Base-by-base conservation (phyloP, 208 protist genomes). In the Paratrypanosoma confusum region DNA sequence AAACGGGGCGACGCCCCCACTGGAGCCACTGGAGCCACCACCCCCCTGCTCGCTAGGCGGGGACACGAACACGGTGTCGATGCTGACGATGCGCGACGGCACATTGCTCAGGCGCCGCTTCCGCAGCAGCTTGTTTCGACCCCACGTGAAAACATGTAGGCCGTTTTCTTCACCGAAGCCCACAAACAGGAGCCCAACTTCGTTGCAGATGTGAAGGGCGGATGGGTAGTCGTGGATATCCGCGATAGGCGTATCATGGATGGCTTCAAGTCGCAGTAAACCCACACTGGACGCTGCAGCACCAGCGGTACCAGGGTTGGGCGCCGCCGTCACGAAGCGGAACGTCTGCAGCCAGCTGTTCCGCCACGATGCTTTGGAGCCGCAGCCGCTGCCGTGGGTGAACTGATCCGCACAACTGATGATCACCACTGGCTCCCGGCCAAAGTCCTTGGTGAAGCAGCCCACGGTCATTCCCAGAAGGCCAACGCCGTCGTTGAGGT, bases 221-320 rank as follows among this genome's bases (percentile, higher is more conserved):
- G 71, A 77, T 18, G 81, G 67, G 47, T 67, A 80, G 57, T 90
- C 81, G 58, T 3, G 81, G n/a, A n/a, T n/a, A n/a, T n/a, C n/a
- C n/a, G n/a, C n/a, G n/a, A n/a, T n/a, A n/a, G n/a, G n/a, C n/a
- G n/a, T n/a, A n/a, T n/a, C n/a, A n/a, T n/a, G n/a, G n/a, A n/a
- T n/a, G n/a, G n/a, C n/a, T n/a, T n/a, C n/a, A n/a, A n/a, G n/a
- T n/a, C n/a, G n/a, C n/a, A n/a, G n/a, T n/a, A n/a, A n/a, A n/a
- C n/a, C n/a, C n/a, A n/a, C n/a, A n/a, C n/a, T n/a, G n/a, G n/a
- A n/a, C n/a, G n/a, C n/a, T n/a, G n/a, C n/a, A n/a, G n/a, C n/a
- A n/a, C n/a, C n/a, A n/a, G n/a, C n/a, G 29, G 10, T 10, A 34
- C 11, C 10, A 34, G 10, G n/a, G 29, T n/a, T n/a, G n/a, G n/a